Base-by-base conservation (phyloP, 495 filamentous ascomycete species). In the Aspergillus campestris region DNA sequence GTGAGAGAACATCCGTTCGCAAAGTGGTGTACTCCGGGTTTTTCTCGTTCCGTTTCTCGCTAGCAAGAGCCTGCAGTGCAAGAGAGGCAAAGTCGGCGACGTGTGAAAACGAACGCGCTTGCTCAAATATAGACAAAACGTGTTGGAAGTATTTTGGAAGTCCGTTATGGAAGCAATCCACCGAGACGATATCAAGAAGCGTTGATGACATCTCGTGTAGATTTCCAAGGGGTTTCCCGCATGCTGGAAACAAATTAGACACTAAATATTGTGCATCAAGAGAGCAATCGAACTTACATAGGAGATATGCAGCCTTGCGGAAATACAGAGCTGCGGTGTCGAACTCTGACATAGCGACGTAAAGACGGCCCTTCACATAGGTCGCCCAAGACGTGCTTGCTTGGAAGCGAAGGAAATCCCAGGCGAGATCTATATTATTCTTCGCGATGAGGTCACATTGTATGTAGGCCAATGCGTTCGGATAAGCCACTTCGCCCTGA, bases 121-220 rank as follows among this genome's bases (percentile, higher is more conserved):
- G 74, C 51, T 95, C 89, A 59, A 85, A 97, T 7, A 98, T 73
- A 15, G 75, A 73, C 11, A 87, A 75, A 47, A 97, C 77, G 62
- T 98, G 94, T 35, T 83, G 77, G 59, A 91, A 94, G 62, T 95
- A 97, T 42, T 80, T 77, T 4, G 87, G 72, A 28, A 92, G 73
- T 7, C 90, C 92, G 41, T 78, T 77, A 56, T 83, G 80, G 48
- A 96, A 82, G 44, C 77, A 73, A 40, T 81, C 79, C 55, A 76
- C 78, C 46, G 90, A 82, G 9, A 81, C 74, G n/a, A 82, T 73
- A 47, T 82, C 75, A 3, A 95, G 73, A 11, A 92, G 78, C 7
- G 75, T 77, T 13, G 76, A 70, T 45, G 69, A 74, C 63, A 72
- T 71, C 24, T 67, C 68, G 42, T 69, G 64, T 35, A 75, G 55